A percentile compares a stretch with the other conserved stretches of the same genome.
These are phyloP conservation scores for Daldinia childiae DNA, from an alignment of 495 filamentous ascomycete genomes.

Conservation along the genomic window DNA sequence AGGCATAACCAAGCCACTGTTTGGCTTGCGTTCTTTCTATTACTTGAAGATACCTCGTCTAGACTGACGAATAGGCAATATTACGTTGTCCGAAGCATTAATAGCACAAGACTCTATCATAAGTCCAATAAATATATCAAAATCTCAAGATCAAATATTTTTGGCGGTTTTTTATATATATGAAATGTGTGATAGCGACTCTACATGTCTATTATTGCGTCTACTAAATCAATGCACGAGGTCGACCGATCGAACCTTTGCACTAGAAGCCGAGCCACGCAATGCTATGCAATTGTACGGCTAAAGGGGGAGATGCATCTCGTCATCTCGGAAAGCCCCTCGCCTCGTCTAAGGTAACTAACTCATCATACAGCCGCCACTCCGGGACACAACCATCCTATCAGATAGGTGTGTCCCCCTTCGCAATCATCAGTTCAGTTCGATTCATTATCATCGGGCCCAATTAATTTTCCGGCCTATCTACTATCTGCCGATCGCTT, in stretches of 20 bases:
- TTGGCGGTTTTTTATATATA: not conserved
- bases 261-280: conserved; percentile 17
- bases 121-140: not conserved
- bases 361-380: conserved; percentile 1
- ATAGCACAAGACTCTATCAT: not conserved
- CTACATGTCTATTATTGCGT: conserved; percentile 19
- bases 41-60: conserved; percentile 20
- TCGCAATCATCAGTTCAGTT: conserved; percentile 10
- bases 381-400: not conserved
- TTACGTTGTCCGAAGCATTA: not conserved
- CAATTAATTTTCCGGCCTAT: not conserved
- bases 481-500: not conserved
- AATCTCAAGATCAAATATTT: not conserved
- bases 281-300: conserved; percentile 29
- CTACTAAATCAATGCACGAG: conserved; percentile 28
- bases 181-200: not conserved
- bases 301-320: not conserved
- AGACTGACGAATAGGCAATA: not conserved
- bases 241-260: conserved; percentile 13
- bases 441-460: conserved; percentile 16
- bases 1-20: not conserved
- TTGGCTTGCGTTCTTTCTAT: not conserved
- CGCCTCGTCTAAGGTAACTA: conserved; percentile 9
- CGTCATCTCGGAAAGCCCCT: conserved; percentile 14
- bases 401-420: not conserved